Percentiles rank a stretch among this genome's conserved stretches.
phyloP scores from a whole-genome alignment of 306 rosid species.

The Benincasa hispida region DNA sequence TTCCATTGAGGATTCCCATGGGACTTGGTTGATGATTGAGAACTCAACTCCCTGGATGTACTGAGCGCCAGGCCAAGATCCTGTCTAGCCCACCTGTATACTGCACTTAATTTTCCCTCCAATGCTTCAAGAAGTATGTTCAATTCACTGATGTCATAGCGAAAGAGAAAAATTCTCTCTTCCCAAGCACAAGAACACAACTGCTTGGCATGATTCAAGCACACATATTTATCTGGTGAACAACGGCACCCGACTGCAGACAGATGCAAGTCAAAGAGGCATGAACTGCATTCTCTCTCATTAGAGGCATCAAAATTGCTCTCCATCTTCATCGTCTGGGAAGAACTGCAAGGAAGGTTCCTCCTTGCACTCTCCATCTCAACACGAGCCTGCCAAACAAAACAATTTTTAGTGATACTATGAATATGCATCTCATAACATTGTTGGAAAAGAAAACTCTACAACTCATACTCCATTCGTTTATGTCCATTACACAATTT shows the following conservation, averaged over 20 bases:
- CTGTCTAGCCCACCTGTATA: constrained; percentile 88
- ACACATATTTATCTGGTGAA: constrained; percentile 71
- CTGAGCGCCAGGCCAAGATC: constrained; percentile 87
- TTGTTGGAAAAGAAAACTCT: neutral
- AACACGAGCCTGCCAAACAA: constrained; percentile 49
- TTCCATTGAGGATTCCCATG: constrained; percentile 23
- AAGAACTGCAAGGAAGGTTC: constrained; percentile 51
- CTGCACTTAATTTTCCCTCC: constrained; percentile 93
- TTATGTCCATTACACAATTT: neutral
- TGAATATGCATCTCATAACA: neutral
- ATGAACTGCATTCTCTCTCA: constrained; percentile 85
- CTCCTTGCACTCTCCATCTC: constrained; percentile 67
- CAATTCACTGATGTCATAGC: constrained; percentile 75
- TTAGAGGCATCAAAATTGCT: constrained; percentile 65
- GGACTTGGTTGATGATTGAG: constrained; percentile 21
- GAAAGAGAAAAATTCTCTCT: constrained; percentile 75
- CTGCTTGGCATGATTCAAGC: constrained; percentile 93
- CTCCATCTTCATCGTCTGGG: constrained; percentile 74
- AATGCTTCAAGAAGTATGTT: constrained; percentile 82
- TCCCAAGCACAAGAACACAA: constrained; percentile 74
- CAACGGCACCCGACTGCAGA: constrained; percentile 92
- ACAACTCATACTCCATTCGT: neutral
- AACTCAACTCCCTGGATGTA: constrained; percentile 35
- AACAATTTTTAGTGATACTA: neutral
- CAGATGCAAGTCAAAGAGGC: constrained; percentile 87